phyloP scores from a whole-genome alignment of 305 asterid species.

The Fraxinus velutina region DNA sequence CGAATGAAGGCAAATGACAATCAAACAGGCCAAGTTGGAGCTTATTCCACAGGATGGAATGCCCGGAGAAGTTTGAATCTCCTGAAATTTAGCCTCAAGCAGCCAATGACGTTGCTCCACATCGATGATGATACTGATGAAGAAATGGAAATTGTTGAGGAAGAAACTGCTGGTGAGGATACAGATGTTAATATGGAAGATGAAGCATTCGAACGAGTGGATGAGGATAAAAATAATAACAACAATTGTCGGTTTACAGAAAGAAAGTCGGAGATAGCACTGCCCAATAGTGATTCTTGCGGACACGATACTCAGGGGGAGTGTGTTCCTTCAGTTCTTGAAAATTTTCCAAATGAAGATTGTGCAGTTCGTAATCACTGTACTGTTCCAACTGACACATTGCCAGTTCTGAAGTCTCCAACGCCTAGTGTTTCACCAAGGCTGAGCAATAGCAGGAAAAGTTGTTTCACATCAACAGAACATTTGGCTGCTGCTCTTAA shows the following conservation, averaged over 20 bases:
- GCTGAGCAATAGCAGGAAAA: conserved; percentile 60
- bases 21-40: conserved; percentile 57
- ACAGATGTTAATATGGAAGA: conserved; percentile 77
- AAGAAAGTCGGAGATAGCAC: conserved; percentile 22
- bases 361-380: conserved; percentile 33
- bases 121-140: conserved; percentile 82
- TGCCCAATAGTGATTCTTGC: conserved; percentile 25
- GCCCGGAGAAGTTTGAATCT: conserved; percentile 91
- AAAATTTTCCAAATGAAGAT: conserved; percentile 31
- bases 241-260: conserved; percentile 18
- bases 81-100: conserved; percentile 83
- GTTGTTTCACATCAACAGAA: conserved; percentile 66
- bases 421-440: conserved; percentile 84
- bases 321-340: conserved; percentile 22
- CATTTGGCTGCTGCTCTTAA: conserved; percentile 82
- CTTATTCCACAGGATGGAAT: conserved; percentile 74
- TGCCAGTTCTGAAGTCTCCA: conserved; percentile 68
- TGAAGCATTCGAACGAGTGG: conserved; percentile 43
- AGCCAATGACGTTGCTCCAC: conserved; percentile 68
- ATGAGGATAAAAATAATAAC: conserved; percentile 28
- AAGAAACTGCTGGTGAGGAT: conserved; percentile 37
- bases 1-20: conserved; percentile 66
- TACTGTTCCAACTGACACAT: conserved; percentile 37
- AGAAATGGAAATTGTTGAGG: conserved; percentile 93
- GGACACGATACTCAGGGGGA: conserved; percentile 29